Base-by-base conservation (phyloP, 106 monocot genomes). In the Phalaenopsis equestris region DNA sequence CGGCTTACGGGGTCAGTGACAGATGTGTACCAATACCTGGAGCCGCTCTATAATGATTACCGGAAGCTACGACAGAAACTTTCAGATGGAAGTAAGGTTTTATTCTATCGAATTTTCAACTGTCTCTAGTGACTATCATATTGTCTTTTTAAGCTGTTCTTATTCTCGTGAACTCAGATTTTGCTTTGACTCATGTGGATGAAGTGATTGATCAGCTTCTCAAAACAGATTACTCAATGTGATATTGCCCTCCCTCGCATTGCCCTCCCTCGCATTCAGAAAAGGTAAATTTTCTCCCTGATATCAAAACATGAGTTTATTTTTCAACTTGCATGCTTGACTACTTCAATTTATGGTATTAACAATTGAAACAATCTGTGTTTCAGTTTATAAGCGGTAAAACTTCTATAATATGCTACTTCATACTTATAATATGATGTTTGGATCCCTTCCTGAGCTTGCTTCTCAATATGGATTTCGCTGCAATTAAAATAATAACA, bases 21-120 rank as follows among this genome's bases (percentile, higher is more conserved):
- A 8, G 97, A 98, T 77, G 97, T 98, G 8, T 92, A 98, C 79
- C 97, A 89, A 61, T 98, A 98, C 65, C 86, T 98, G 1, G 94
- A 98, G 80, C 97, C 97, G 2, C 87, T 98, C 17, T 97, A 94
- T 72, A 97, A 97, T 72, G 97, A 97, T 75, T 97, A 97, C 76
- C 75, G 97, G 56, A 98, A 98, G 84, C 78, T 98, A 8, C 70
- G 94, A 55, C 55, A 37, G 72, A 95, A 92, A 78, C 65, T 85
- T 9, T 23, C 85, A 1, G 92, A 94, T 78, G 97, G 97, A 79
- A 77, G 93, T 97, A 82, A 87, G 90, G 16, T 43, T 45, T 52
- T 80, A n/a, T 70, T 21, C 37, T 58, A 47, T 42, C 49, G 45
- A 56, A 48, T 78, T 21, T 78, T 14, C 8, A 17, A 2, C 8